Evolutionary conservation across 1,139 yeast genomes (phyloP).

Genomic region (Taiozyma sp.): DNA sequence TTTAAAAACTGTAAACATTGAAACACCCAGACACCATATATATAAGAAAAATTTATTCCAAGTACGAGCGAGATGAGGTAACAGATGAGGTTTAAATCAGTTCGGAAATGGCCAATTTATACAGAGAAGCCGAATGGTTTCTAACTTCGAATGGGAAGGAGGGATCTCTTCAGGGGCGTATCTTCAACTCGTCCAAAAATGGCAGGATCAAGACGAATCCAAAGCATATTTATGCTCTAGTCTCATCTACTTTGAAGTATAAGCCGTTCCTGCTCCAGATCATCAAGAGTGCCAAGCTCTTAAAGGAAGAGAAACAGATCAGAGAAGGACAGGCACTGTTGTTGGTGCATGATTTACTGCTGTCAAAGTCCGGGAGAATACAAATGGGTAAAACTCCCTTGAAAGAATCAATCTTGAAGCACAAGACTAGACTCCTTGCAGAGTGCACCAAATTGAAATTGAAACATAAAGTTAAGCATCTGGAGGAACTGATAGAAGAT

Average conservation of each 20-base stretch:
- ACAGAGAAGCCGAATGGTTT: conserved; percentile 23
- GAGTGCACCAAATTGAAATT: conserved; percentile 76
- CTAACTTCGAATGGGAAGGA: conserved; percentile 17
- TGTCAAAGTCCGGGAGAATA: conserved; percentile 73
- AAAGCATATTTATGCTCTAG: conserved; percentile 79
- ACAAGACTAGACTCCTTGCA: conserved; percentile 75
- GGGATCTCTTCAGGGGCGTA: conserved; percentile 63
- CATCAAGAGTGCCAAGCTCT: conserved; percentile 58
- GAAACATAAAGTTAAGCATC: conserved; percentile 46
- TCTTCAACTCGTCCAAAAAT: conserved; percentile 49
- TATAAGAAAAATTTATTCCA: not conserved
- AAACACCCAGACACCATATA: conserved; percentile 1
- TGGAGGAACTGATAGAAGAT: conserved; percentile 36
- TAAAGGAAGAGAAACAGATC: conserved; percentile 41
- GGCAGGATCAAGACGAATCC: conserved; percentile 54
- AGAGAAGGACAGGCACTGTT: conserved; percentile 45
- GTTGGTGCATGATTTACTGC: conserved; percentile 74
- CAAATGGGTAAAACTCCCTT: conserved; percentile 87
- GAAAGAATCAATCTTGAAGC: conserved; percentile 72
- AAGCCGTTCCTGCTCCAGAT: conserved; percentile 55
- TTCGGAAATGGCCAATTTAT: conserved; percentile 12
- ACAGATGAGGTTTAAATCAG: not conserved
- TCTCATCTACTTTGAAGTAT: conserved; percentile 69
- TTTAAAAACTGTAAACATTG: too few relatives aligned
- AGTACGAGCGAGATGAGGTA: not conserved